A percentile compares a stretch with the other conserved stretches of the same genome.
These are phyloP conservation scores for Yamadazyma buinensis DNA, from an alignment of 1,139 yeast genomes.

Conservation along the genomic window DNA sequence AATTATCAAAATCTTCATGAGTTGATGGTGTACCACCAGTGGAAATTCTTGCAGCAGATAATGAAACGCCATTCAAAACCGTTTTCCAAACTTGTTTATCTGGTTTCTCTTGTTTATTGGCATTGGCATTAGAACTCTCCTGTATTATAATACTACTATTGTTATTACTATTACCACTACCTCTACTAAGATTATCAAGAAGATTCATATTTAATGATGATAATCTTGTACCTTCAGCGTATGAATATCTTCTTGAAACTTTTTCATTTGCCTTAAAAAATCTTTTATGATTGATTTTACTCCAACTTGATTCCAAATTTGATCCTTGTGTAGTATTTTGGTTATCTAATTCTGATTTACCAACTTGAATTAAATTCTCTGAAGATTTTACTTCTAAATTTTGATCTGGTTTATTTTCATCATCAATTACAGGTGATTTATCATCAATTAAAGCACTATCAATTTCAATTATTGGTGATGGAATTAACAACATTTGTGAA, in stretches of 20 bases:
- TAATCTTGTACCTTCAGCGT: slow-evolving; percentile 3
- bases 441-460: slow-evolving; percentile 4
- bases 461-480: slow-evolving; percentile 9
- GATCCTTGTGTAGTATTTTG: neutral
- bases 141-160: no score
- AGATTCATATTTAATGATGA: neutral
- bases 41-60: slow-evolving; percentile 50
- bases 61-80: slow-evolving; percentile 44
- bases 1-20: slow-evolving; percentile 18
- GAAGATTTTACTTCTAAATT: neutral
- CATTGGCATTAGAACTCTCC: neutral
- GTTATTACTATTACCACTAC: no score
- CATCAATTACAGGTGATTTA: neutral
- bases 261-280: neutral
- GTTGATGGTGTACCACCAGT: slow-evolving; percentile 32
- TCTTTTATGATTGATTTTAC: neutral
- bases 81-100: slow-evolving; percentile 27
- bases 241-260: slow-evolving; percentile 4
- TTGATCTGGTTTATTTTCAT: neutral
- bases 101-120: neutral
- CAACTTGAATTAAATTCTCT: neutral
- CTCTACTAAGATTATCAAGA: no score
- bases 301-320: neutral
- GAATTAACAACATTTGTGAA: slow-evolving; percentile 7
- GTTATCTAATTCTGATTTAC: no score